Conservation (phyloP, 2,329 filamentous ascomycete species). For the Acrocalymma vagum region DNA sequence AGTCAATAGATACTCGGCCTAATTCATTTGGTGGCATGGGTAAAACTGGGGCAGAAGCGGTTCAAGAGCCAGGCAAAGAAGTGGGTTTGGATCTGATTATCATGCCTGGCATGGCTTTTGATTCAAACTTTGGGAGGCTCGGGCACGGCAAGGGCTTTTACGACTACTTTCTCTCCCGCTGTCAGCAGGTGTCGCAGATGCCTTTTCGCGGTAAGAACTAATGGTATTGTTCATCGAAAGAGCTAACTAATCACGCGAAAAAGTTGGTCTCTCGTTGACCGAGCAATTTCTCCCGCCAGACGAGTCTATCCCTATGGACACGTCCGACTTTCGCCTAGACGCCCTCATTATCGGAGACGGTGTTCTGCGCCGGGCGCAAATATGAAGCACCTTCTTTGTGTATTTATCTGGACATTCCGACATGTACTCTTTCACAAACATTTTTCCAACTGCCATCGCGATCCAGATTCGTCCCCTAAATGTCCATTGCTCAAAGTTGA, state of each 20-base stretch:
- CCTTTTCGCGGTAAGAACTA: constrained; percentile 66
- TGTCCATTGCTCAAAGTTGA: no score
- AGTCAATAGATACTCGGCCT: constrained; percentile 70
- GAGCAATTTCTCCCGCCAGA: constrained; percentile 80
- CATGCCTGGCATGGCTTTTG: constrained; percentile 93
- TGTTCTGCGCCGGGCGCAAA: constrained; percentile 47
- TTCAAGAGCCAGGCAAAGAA: constrained; percentile 20
- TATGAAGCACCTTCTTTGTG: constrained; percentile 14
- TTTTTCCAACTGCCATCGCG: no score
- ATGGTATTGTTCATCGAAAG: constrained; percentile 34
- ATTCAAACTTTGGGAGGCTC: constrained; percentile 75
- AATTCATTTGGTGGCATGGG: constrained; percentile 76
- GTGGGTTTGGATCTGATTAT: constrained; percentile 81
- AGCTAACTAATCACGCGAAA: constrained; percentile 47
- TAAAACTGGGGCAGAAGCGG: constrained; percentile 49
- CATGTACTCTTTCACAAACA: constrained; percentile 11
- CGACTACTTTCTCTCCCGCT: constrained; percentile 87
- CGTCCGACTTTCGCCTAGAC: constrained; percentile 82
- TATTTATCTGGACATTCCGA: constrained; percentile 8
- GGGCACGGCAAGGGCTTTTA: constrained; percentile 98
- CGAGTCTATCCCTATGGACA: constrained; percentile 75
- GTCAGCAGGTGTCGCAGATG: constrained; percentile 62
- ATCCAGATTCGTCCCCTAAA: no score
- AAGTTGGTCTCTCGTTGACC: constrained; percentile 81
- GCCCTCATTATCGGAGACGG: constrained; percentile 78